phyloP scores from a whole-genome alignment of 306 rosid genomes.

The Prunus salicina region DNA sequence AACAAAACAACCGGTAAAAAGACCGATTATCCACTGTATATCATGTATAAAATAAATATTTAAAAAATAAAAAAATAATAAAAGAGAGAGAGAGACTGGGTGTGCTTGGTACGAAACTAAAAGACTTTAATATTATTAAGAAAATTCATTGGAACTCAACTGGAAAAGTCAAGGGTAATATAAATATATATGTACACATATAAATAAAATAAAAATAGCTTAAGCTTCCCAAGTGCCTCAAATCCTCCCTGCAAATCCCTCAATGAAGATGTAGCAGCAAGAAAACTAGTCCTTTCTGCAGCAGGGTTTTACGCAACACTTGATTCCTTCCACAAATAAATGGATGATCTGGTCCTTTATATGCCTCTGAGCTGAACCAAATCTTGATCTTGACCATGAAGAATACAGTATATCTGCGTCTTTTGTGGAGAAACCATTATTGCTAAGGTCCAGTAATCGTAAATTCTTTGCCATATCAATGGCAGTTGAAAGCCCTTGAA shows the following conservation, averaged over 20 bases:
- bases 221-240: no score
- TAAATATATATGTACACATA: no score
- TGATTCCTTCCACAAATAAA: slow-evolving; percentile 51
- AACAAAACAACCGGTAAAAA: no score
- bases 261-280: background rate
- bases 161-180: no score
- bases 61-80: no score
- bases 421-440: slow-evolving; percentile 53
- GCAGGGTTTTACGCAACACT: slow-evolving; percentile 83
- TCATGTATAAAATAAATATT: fast-evolving
- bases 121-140: no score
- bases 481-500: slow-evolving; percentile 53
- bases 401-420: slow-evolving; percentile 48
- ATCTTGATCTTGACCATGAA: slow-evolving; percentile 64
- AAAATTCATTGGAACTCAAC: no score
- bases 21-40: no score
- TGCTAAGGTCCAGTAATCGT: slow-evolving; percentile 72
- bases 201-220: no score
- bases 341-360: slow-evolving; percentile 50
- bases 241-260: background rate
- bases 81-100: no score
- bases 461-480: slow-evolving; percentile 54
- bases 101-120: no score
- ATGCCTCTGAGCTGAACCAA: slow-evolving; percentile 53
- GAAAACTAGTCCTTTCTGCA: slow-evolving; percentile 57